These are phyloP conservation scores for Xylaria grammica DNA, from an alignment of 495 filamentous ascomycete genomes.

Conservation along the genomic window DNA sequence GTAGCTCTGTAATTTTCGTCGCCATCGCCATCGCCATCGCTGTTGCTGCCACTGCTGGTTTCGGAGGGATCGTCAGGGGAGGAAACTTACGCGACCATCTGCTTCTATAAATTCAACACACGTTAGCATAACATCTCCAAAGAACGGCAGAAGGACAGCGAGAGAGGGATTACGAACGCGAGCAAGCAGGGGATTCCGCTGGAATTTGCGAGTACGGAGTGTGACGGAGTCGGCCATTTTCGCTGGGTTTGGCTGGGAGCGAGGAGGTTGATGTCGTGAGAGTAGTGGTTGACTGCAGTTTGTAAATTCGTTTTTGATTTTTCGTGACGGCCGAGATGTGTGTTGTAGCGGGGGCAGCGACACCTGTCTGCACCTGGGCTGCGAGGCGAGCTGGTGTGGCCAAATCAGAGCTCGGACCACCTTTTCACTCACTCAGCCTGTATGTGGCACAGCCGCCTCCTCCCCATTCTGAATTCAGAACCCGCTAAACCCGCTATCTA, in stretches of 20 bases:
- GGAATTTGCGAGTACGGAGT: slow-evolving; percentile 99
- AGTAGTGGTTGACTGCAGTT: slow-evolving; percentile 20
- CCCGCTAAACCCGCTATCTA: not conserved
- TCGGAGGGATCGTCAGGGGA: slow-evolving; percentile 20
- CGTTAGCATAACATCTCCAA: slow-evolving; percentile 16
- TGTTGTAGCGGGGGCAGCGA: slow-evolving; percentile 23
- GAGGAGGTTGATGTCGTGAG: slow-evolving; percentile 28
- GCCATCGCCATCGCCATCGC: not conserved
- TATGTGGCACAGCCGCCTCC: not conserved
- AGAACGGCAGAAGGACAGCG: slow-evolving; percentile 1
- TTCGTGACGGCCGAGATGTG: slow-evolving; percentile 28
- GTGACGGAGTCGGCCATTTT: slow-evolving; percentile 95
- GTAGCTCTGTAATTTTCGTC: no score
- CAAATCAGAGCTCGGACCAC: slow-evolving; percentile 21
- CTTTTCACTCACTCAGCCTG: not conserved
- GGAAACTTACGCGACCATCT: slow-evolving; percentile 99
- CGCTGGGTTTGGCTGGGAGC: slow-evolving; percentile 36
- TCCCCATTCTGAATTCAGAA: not conserved
- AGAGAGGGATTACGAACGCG: slow-evolving; percentile 20
- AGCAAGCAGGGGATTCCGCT: slow-evolving; percentile 96
- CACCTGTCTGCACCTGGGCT: slow-evolving; percentile 24
- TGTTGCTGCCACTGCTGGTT: not conserved
- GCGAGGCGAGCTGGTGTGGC: slow-evolving; percentile 12
- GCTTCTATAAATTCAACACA: slow-evolving; percentile 57
- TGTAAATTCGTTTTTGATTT: slow-evolving; percentile 28